phyloP scores from a whole-genome alignment of 352 stramenopile genomes.

The Globisporangium nodosum region DNA sequence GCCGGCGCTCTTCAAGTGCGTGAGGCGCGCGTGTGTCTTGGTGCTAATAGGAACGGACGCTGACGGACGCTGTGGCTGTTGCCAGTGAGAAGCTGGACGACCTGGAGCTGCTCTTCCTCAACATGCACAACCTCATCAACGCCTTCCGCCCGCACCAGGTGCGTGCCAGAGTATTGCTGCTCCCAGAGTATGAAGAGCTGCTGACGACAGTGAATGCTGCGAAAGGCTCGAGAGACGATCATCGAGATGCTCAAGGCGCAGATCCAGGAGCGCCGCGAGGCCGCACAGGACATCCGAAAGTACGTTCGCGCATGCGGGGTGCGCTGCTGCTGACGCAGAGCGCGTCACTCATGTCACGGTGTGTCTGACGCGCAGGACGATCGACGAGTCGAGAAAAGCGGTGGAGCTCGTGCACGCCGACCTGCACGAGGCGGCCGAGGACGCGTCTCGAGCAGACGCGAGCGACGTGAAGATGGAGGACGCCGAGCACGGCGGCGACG shows the following conservation, averaged over 20 bases:
- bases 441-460: constrained; percentile 18
- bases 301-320: constrained; percentile 1
- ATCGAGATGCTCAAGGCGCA: constrained; percentile 79
- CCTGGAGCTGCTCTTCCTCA: constrained; percentile 82
- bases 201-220: neutral
- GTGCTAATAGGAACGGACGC: neutral
- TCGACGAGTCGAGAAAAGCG: constrained; percentile 54
- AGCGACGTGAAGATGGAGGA: constrained; percentile 23
- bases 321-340: neutral
- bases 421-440: constrained; percentile 48
- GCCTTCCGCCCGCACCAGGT: constrained; percentile 80
- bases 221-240: constrained; percentile 62
- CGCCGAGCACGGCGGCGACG: constrained; percentile 16
- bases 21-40: neutral
- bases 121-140: constrained; percentile 90
- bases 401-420: constrained; percentile 60
- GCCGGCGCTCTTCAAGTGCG: constrained; percentile 76
- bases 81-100: constrained; percentile 78
- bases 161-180: neutral
- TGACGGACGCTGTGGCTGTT: neutral
- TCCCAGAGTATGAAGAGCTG: neutral
- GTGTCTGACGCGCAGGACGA: constrained; percentile 26
- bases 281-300: constrained; percentile 64
- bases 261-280: constrained; percentile 70
- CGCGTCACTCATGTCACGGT: neutral